These are phyloP conservation scores for Mycena alexandri DNA, from an alignment of 768 basidiomycete species.

Conservation along the genomic window DNA sequence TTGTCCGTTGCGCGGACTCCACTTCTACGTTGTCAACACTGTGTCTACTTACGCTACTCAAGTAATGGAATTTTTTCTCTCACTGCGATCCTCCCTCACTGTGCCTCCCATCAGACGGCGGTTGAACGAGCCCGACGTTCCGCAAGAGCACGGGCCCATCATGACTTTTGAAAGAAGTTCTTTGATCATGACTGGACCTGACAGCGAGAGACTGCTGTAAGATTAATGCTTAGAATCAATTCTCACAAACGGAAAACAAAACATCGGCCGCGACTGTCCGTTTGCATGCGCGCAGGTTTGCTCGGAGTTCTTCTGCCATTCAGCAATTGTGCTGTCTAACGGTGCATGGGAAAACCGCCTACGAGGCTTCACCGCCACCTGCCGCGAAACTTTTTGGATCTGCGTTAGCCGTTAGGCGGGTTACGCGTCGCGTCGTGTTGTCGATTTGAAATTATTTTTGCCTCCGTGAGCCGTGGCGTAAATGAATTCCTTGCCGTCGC, in stretches of 20 bases:
- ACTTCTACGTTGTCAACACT: conserved; percentile 2
- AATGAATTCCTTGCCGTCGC: conserved; percentile 8
- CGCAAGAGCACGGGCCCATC: conserved; percentile 5
- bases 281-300: not conserved
- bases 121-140: not conserved
- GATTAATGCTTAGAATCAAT: not conserved
- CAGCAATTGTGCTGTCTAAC: not conserved
- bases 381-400: conserved; percentile 16
- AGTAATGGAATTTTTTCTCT: conserved; percentile 18
- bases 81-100: not conserved
- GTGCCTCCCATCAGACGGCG: too few species aligned
- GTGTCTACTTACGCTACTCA: conserved; percentile 10
- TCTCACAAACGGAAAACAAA: too few species aligned
- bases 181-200: conserved; percentile 10
- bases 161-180: conserved; percentile 1
- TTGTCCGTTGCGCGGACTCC: conserved; percentile 18
- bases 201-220: not conserved
- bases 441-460: conserved; percentile 19
- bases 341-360: not conserved
- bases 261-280: too few species aligned
- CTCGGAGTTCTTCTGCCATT: not conserved
- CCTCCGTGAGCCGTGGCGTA: conserved; percentile 13
- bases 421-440: not conserved
- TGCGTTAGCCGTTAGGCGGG: conserved; percentile 21
- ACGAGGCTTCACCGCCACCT: conserved; percentile 23